Evolutionary conservation across 805 yeast species (phyloP).

Genomic region (Kodamaea leandrae): DNA sequence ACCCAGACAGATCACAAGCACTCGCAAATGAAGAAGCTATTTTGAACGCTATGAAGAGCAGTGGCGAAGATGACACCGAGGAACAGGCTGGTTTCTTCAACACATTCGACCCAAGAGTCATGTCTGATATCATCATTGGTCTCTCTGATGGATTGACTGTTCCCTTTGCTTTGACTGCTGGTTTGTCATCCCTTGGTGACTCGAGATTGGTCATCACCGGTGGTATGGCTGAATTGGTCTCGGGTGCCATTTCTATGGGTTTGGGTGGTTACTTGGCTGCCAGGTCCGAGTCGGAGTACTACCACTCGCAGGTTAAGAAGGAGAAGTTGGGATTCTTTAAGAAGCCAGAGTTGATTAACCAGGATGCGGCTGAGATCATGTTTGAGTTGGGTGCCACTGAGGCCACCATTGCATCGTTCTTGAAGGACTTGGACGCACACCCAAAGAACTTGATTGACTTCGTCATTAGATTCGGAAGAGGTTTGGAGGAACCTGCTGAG

Average conservation of each 20-base stretch:
- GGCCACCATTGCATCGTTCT: conserved; percentile 68
- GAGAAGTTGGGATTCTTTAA: conserved; percentile 69
- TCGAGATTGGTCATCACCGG: conserved; percentile 91
- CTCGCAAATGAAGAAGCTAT: conserved; percentile 38
- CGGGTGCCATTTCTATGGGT: conserved; percentile 98
- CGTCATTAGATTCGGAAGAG: conserved; percentile 82
- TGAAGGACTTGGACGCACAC: conserved; percentile 72
- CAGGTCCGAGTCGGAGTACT: conserved; percentile 77
- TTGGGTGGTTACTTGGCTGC: conserved; percentile 97
- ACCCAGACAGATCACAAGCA: conserved; percentile 33
- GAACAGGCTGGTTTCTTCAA: conserved; percentile 42
- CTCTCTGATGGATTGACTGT: conserved; percentile 94
- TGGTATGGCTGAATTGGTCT: conserved; percentile 94
- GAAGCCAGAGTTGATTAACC: conserved; percentile 63
- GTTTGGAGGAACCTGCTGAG: conserved; percentile 94
- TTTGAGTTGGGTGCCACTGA: conserved; percentile 71
- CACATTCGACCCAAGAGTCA: conserved; percentile 81
- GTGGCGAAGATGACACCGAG: conserved; percentile 25
- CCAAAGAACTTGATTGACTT: conserved; percentile 83
- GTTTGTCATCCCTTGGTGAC: conserved; percentile 86
- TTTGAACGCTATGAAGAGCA: conserved; percentile 27
- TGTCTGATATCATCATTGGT: conserved; percentile 92
- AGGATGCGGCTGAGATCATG: conserved; percentile 78
- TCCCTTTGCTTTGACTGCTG: conserved; percentile 98
- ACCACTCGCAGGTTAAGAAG: conserved; percentile 64